Conservation (phyloP, 2,329 filamentous ascomycete genomes). For the Chalara sp. region DNA sequence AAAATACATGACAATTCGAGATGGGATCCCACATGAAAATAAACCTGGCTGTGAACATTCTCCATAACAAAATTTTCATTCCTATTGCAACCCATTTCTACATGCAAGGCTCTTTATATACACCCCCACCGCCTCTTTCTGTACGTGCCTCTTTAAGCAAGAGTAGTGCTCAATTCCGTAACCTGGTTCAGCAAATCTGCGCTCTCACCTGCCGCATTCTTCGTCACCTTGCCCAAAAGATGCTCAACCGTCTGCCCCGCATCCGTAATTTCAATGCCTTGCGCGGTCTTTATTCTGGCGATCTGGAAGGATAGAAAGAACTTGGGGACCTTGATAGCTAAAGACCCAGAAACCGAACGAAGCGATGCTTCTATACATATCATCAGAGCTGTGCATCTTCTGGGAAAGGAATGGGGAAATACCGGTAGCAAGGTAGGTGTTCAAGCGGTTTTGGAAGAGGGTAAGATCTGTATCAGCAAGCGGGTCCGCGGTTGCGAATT, state of each 20-base stretch:
- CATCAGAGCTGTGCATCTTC: too few species aligned
- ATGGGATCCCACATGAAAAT: too few species aligned
- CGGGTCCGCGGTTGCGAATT: slow-evolving; percentile 44
- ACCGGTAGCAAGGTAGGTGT: slow-evolving; percentile 50
- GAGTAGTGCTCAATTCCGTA: slow-evolving; percentile 22
- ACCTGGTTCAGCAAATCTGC: slow-evolving; percentile 46
- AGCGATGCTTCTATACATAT: slow-evolving; percentile 36
- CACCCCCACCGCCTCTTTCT: background rate
- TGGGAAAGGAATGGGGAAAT: too few species aligned
- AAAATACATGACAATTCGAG: too few species aligned
- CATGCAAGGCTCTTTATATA: too few species aligned
- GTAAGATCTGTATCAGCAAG: slow-evolving; percentile 43
- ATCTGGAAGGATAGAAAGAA: slow-evolving; percentile 57
- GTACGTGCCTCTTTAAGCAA: slow-evolving; percentile 3
- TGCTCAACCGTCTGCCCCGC: slow-evolving; percentile 49
- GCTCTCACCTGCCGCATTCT: slow-evolving; percentile 36
- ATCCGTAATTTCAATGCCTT: slow-evolving; percentile 46
- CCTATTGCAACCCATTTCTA: background rate
- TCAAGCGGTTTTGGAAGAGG: slow-evolving; percentile 45
- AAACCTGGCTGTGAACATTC: background rate
- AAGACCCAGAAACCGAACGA: slow-evolving; percentile 42
- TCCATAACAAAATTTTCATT: background rate
- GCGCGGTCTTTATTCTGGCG: slow-evolving; percentile 50
- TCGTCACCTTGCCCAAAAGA: slow-evolving; percentile 48
- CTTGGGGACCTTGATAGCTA: slow-evolving; percentile 55